Evolutionary conservation across 768 basidiomycete genomes (phyloP), one percentile per base, ranked within the genome.

Genomic region (Naganishia vishniacii): DNA sequence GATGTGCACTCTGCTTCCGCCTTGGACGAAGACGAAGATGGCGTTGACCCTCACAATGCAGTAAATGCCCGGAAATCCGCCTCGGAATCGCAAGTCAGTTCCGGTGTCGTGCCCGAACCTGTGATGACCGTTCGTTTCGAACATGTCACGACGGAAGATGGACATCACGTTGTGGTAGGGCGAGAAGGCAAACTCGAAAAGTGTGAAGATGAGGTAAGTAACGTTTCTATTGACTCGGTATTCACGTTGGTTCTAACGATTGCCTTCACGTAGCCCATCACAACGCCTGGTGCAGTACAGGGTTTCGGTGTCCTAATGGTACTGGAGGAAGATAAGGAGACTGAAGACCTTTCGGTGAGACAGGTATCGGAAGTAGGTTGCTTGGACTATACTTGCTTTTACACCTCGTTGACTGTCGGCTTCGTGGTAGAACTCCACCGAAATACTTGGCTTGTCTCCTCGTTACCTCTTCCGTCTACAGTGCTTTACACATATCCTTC

Each of bases 271-370:
- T 45, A 87, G 85, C 89, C 89, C 0, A 91, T 91, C 49, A 83
- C 85, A 0, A 84, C 86, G 0, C 89, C 88, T 13, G 89, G 89
- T 3, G 85, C 88, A 1, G 82, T 90, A 1, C 89, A 91, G 78
- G 85, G 84, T 0, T 91, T 86, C 70, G 89, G 88, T n/a, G 85
- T 90, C 0, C 80, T 90, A 3, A 82, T 91, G 53, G 87, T 82
- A 0, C 77, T 89, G 0, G 84, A 86, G 65, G 84, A 87, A 68
- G 74, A 82, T 18, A 79, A 81, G 8, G 83, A 86, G 25, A 76
- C 75, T 1, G 83, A 80, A 0, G 77, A 79, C 3, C 76, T 89
- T 13, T 68, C 81, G 7, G 87, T 91, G 40, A 81, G 84, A 13
- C 89, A 90, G 71, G 87, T 88, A 0, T 90, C 88, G 29, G 89